Evolutionary conservation across 2,329 filamentous ascomycete species (phyloP), one percentile per base, ranked within the genome.

Genomic region (Fonsecaea pedrosoi): DNA sequence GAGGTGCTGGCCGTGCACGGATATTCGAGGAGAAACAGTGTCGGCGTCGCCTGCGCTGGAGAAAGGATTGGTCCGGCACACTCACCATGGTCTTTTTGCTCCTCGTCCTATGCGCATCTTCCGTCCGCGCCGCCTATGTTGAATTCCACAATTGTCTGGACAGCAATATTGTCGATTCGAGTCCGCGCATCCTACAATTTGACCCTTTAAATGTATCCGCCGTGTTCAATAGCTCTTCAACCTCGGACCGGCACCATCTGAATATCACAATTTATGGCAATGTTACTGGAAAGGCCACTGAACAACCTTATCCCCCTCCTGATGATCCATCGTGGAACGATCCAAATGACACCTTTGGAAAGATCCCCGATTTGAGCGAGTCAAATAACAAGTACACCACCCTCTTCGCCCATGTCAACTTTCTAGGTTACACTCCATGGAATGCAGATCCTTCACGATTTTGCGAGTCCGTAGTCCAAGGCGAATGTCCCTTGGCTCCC

Each of bases 221-320:
- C 64, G 80, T 81, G 21, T 96, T 96, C 81, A 85, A 92, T 73
- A 53, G 57, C 37, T 40, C 59, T 34, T 83, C 85, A 34, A 77
- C 81, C 13, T 80, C 85, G 69, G 77, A 85, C 4, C 84, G 81
- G 59, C 87, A 94, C 75, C 86, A 84, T 48, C 83, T 99, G 57
- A 88, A 86, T 69, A 82, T 97, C 63, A 95, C 89, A 1, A 86
- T 97, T 55, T 98, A 92, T 82, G 94, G 94, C 60, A 97, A 98
- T 78, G 92, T 98, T 35, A 91, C 90, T 8, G 95, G 95, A 55
- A 87, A 89, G 59, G 83, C 85, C 54, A 82, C 83, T 2, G 75
- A 79, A 12, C 80, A 82, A n/a, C 67, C 78, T 2, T 85, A 92
- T 61, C 92, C 92, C 38, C 74, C 86, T 0, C 78, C 84, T 18